phyloP scores from a whole-genome alignment of 495 filamentous ascomycete genomes.

The Penicillium bovifimosum region DNA sequence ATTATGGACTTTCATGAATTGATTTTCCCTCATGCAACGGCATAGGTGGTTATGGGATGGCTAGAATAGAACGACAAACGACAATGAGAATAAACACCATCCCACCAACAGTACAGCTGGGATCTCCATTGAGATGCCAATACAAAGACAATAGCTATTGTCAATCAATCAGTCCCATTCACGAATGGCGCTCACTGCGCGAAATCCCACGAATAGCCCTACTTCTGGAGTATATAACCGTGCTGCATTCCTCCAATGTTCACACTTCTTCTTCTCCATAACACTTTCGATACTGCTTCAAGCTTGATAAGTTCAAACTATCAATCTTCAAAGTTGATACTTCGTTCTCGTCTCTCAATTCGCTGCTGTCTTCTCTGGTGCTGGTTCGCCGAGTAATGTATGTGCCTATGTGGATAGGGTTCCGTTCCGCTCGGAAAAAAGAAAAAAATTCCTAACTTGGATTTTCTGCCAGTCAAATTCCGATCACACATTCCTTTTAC shows the following conservation, averaged over 20 bases:
- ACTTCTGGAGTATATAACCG: neutral
- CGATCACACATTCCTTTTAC: neutral
- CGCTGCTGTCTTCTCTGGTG: neutral
- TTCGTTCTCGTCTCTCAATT: neutral
- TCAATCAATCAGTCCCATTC: neutral
- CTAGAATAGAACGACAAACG: neutral
- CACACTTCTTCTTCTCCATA: neutral
- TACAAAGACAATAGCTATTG: neutral
- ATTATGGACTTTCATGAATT: too few species aligned
- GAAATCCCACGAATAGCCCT: neutral
- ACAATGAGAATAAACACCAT: neutral
- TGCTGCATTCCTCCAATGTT: neutral
- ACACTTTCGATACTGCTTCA: neutral
- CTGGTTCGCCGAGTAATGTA: neutral
- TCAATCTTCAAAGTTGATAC: neutral
- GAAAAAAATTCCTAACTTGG: constrained; percentile 9
- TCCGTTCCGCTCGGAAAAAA: constrained; percentile 15
- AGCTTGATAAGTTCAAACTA: too few species aligned
- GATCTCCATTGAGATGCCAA: neutral
- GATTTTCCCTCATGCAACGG: too few species aligned
- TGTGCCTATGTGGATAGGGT: constrained; percentile 6
- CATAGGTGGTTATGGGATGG: too few species aligned
- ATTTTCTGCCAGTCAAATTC: constrained; percentile 22
- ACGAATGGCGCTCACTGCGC: neutral
- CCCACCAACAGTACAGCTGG: neutral